These are phyloP conservation scores for Saccharomyces mikatae DNA, from an alignment of 805 yeast genomes.

Conservation along the genomic window DNA sequence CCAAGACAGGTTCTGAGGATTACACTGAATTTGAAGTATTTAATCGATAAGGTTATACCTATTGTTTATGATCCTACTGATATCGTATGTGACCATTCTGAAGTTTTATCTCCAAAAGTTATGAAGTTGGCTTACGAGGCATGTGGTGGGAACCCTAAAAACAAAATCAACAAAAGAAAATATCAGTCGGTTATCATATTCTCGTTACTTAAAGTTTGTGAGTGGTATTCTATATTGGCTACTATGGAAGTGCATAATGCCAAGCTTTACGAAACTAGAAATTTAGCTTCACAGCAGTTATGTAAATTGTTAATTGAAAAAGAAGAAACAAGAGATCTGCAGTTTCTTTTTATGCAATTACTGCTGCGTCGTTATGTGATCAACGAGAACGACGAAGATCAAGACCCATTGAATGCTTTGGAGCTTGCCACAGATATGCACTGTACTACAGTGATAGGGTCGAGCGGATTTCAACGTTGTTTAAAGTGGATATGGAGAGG, in stretches of 20 bases:
- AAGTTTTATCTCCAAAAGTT: constrained; percentile 51
- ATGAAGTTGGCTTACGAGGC: constrained; percentile 57
- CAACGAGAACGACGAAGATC: constrained; percentile 51
- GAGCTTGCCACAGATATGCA: constrained; percentile 86
- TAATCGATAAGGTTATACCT: constrained; percentile 68
- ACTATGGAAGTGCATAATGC: constrained; percentile 58
- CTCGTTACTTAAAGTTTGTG: constrained; percentile 63
- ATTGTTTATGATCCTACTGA: constrained; percentile 45
- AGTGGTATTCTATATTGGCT: constrained; percentile 65
- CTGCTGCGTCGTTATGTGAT: constrained; percentile 68
- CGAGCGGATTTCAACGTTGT: constrained; percentile 79
- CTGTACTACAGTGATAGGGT: constrained; percentile 64
- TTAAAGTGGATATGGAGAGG: constrained; percentile 90
- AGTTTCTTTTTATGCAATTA: constrained; percentile 56
- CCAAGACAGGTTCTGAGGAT: constrained; percentile 63
- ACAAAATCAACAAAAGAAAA: constrained; percentile 47
- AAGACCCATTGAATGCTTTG: constrained; percentile 62
- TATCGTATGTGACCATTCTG: constrained; percentile 49
- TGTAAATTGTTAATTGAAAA: constrained; percentile 64
- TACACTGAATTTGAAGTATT: constrained; percentile 61
- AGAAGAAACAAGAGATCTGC: constrained; percentile 41
- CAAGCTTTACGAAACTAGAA: constrained; percentile 51
- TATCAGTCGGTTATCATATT: constrained; percentile 65
- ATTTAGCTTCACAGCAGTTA: constrained; percentile 62
- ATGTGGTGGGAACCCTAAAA: constrained; percentile 66